Base-by-base conservation (phyloP, 129 eudicot species). In the Sambucus nigra region DNA sequence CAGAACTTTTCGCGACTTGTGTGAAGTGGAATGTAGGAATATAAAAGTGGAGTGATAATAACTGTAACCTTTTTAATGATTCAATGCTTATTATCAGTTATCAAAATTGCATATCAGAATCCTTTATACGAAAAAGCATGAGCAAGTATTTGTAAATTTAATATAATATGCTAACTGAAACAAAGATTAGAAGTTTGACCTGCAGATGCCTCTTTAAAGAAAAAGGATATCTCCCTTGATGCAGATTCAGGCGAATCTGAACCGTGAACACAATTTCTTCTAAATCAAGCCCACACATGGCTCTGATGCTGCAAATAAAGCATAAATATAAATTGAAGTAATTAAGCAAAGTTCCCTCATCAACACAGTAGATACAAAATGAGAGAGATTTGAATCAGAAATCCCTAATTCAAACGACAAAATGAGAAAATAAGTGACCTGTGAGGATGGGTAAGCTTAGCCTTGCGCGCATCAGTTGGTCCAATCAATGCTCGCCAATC, bases 191-290 rank as follows among this genome's bases (percentile, higher is more conserved):
- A n/a, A n/a, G n/a, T n/a, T n/a, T n/a, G n/a, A n/a, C n/a, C n/a
- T n/a, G n/a, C n/a, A n/a, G n/a, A n/a, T n/a, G n/a, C n/a, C n/a
- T n/a, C n/a, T n/a, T n/a, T n/a, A n/a, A n/a, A n/a, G 83, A 88
- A 84, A 52, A 84, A 89, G 0, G 76, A 60, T 66, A 73, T 81
- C 71, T 81, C 91, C 68, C 95, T 77, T 17, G 68, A 73, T 58
- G 95, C 97, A 42, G 97, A 89, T 53, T 73, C 59, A 12, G 12
- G 65, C 44, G 97, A 84, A 74, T 89, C 97, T 38, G 95, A 89
- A 70, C 97, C 97, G 47, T 88, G 97, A 60, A 88, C 94, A 28
- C 94, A 88, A 54, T 88, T 88, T 13, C 64, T 70, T 68, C 39
- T 32, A 40, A 54, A 67, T 61, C 59, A 20, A 46, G n/a, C 57